Percentiles rank a stretch among this genome's conserved stretches.
phyloP scores from a whole-genome alignment of 345 rosid species.

The Balakata baccata region DNA sequence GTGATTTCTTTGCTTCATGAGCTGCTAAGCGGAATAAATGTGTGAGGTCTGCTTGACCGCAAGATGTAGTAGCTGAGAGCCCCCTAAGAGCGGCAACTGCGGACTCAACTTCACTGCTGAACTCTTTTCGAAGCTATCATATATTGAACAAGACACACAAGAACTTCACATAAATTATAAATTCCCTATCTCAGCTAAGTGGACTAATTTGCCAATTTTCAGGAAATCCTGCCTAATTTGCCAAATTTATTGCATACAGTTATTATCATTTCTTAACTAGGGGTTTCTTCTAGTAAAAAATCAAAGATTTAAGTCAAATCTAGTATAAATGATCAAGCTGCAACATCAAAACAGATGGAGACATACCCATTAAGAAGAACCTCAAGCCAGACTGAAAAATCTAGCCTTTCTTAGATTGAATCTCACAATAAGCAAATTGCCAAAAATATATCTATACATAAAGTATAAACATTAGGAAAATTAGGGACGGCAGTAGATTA shows the following conservation, averaged over 20 bases:
- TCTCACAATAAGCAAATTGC: neutral
- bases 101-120: constrained; percentile 71
- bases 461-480: neutral
- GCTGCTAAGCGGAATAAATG: constrained; percentile 72
- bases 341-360: neutral
- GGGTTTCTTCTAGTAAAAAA: neutral
- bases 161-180: neutral
- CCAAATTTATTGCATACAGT: neutral
- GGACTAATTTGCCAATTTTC: neutral
- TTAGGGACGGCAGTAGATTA: constrained; percentile 18
- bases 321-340: neutral
- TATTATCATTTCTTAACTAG: neutral
- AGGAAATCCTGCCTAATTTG: too few species aligned
- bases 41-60: constrained; percentile 84
- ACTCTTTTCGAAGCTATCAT: constrained; percentile 67
- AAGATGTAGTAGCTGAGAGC: constrained; percentile 55
- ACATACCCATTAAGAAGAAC: too few species aligned
- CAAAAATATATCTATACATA: too few species aligned
- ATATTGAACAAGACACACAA: neutral
- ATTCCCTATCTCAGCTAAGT: neutral
- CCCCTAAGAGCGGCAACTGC: constrained; percentile 54
- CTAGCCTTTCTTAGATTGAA: neutral
- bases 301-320: neutral
- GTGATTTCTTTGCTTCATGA: constrained; percentile 75
- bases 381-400: neutral